Evolutionary conservation across 805 yeast species (phyloP).

Genomic region (Pichia occidentalis): DNA sequence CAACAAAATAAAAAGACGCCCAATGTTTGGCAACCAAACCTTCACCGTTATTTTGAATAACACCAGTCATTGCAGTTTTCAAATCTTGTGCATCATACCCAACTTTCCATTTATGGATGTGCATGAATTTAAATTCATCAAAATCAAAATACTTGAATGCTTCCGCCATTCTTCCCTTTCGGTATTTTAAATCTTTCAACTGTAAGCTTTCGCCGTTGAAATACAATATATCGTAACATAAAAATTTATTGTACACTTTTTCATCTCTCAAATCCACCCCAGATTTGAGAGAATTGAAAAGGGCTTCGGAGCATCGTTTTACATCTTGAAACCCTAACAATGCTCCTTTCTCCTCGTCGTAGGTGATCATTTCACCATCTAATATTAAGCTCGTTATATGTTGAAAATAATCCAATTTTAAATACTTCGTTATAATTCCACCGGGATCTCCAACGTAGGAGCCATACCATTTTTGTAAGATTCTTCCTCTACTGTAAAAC

Average conservation of each 20-base stretch:
- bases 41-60: slow-evolving; percentile 62
- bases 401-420: slow-evolving; percentile 27
- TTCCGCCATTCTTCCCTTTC: slow-evolving; percentile 47
- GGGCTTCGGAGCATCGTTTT: slow-evolving; percentile 35
- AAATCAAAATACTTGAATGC: slow-evolving; percentile 39
- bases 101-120: slow-evolving; percentile 33
- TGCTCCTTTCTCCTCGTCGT: slow-evolving; percentile 48
- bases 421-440: slow-evolving; percentile 29
- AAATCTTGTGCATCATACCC: slow-evolving; percentile 41
- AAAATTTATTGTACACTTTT: slow-evolving; percentile 42
- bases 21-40: slow-evolving; percentile 76
- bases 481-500: slow-evolving; percentile 71
- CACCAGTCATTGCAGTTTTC: slow-evolving; percentile 45
- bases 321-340: slow-evolving; percentile 74
- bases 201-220: slow-evolving; percentile 63
- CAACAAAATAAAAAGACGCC: slow-evolving; percentile 50
- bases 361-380: slow-evolving; percentile 94
- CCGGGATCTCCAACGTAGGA: slow-evolving; percentile 14
- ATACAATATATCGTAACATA: slow-evolving; percentile 68
- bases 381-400: slow-evolving; percentile 37
- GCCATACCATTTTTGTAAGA: slow-evolving; percentile 49
- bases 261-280: slow-evolving; percentile 13
- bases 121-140: slow-evolving; percentile 44
- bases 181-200: slow-evolving; percentile 42
- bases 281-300: background rate